phyloP scores from a whole-genome alignment of 352 stramenopile genomes.

The Phytophthora aleatoria region DNA sequence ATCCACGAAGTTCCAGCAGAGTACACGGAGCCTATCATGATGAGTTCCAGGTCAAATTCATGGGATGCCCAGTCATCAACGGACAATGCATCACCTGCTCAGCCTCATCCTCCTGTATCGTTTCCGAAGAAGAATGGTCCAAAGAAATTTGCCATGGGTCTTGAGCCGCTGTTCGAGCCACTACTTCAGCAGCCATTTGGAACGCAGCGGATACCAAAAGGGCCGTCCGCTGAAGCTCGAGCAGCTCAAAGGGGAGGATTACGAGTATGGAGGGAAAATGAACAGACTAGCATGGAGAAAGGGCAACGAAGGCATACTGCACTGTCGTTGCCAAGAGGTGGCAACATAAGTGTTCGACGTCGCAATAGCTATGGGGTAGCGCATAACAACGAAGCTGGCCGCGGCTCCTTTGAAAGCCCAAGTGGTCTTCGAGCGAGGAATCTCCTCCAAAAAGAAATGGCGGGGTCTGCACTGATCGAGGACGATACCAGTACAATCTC shows the following conservation, averaged over 20 bases:
- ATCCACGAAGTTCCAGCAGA: constrained; percentile 37
- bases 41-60: constrained; percentile 33
- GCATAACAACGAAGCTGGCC: constrained; percentile 1
- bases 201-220: constrained; percentile 58
- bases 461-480: constrained; percentile 34
- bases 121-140: constrained; percentile 27
- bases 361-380: constrained; percentile 3
- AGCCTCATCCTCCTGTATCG: constrained; percentile 25
- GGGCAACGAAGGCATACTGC: constrained; percentile 12
- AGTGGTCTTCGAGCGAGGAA: constrained; percentile 42
- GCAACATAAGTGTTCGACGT: constrained; percentile 1
- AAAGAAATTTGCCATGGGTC: constrained; percentile 56
- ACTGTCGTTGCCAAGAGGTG: constrained; percentile 12
- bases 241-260: constrained; percentile 30
- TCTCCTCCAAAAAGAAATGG: constrained; percentile 52
- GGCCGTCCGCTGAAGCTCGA: constrained; percentile 19
- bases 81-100: constrained; percentile 13
- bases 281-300: constrained; percentile 12
- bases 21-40: constrained; percentile 29
- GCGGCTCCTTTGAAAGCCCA: constrained; percentile 10
- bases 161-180: constrained; percentile 82
- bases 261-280: constrained; percentile 22
- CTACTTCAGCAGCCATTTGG: constrained; percentile 68
- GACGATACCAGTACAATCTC: constrained; percentile 44
- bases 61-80: constrained; percentile 29